Base-by-base conservation (phyloP, 2,329 filamentous ascomycete genomes). In the Paradendryphiella salina region DNA sequence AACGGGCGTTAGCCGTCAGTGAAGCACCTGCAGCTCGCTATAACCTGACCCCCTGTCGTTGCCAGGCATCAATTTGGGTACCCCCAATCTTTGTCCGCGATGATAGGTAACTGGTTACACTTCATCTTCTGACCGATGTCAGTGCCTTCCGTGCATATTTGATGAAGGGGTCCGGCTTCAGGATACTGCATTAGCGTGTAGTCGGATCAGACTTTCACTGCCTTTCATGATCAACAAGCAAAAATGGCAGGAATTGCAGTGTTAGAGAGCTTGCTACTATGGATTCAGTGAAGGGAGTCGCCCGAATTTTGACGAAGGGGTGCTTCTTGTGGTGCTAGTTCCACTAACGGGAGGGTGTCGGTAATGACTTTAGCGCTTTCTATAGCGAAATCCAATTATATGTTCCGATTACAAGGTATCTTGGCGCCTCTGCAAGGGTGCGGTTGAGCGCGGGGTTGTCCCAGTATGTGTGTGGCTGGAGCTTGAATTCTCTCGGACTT, bases 11-110 rank as follows among this genome's bases (percentile, higher is more conserved):
- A 43, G 15, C 23, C 38, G 3, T 3, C 8, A n/a, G 32, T 17
- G 13, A 35, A 21, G 38, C 46, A 36, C 46, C 38, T 43, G 46
- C 36, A 49, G 33, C 8, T 49, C 46, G 26, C 20, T 37, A 8
- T 23, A 14, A 18, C 46, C 18, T 31, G 33, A 18, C 11, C 6
- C 34, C 33, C 32, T 21, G 46, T 33, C 33, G 15, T 8, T 26
- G 23, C 17, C 20, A 15, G 33, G 20, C 10, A 45, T 38, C 20
- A 18, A 21, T 38, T 20, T 45, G 23, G 28, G 34, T 23, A 21
- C 32, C 40, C 23, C 43, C 34, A 37, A 32, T 29, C 14, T 11
- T 34, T 28, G 23, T 38, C 39, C n/a, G 13, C 18, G 10, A 45
- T 28, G 21, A 32, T 5, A 23, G 10, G 3, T 38, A 20, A 50